Percentiles rank a stretch among this genome's conserved stretches.
These are phyloP conservation scores for Alternaria sp. DNA, from an alignment of 2,329 filamentous ascomycete genomes.

Conservation along the genomic window DNA sequence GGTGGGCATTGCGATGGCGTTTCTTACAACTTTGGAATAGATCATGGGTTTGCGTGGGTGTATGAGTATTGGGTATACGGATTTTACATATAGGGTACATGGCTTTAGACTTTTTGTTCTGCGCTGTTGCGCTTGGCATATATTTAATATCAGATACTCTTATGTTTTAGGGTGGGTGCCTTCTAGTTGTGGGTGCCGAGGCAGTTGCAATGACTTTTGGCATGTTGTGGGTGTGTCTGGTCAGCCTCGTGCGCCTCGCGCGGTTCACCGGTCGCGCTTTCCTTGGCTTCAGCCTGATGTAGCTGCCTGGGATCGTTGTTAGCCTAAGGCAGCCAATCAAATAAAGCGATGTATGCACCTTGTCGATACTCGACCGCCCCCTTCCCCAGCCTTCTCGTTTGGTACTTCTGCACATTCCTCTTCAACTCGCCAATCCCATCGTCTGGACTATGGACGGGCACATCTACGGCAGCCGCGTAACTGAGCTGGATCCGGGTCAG, in stretches of 20 bases:
- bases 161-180: not conserved
- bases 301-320: not conserved
- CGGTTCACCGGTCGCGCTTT: not conserved
- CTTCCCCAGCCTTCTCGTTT: too few relatives aligned
- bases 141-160: not conserved
- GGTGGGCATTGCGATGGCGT: conserved; percentile 1
- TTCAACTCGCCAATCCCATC: too few relatives aligned
- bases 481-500: too few relatives aligned
- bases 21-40: not conserved
- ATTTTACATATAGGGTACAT: not conserved
- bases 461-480: too few relatives aligned
- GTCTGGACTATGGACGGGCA: too few relatives aligned
- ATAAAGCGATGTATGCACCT: too few relatives aligned
- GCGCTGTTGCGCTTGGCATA: not conserved
- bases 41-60: not conserved
- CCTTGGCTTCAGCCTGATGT: not conserved
- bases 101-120: not conserved
- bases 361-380: too few relatives aligned
- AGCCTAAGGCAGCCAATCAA: too few relatives aligned
- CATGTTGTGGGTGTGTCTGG: not conserved
- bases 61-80: not conserved
- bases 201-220: not conserved
- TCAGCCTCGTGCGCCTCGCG: not conserved
- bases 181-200: not conserved
- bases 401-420: too few relatives aligned